These are phyloP conservation scores for Suillus americanus DNA, from an alignment of 768 basidiomycete genomes.

Conservation along the genomic window DNA sequence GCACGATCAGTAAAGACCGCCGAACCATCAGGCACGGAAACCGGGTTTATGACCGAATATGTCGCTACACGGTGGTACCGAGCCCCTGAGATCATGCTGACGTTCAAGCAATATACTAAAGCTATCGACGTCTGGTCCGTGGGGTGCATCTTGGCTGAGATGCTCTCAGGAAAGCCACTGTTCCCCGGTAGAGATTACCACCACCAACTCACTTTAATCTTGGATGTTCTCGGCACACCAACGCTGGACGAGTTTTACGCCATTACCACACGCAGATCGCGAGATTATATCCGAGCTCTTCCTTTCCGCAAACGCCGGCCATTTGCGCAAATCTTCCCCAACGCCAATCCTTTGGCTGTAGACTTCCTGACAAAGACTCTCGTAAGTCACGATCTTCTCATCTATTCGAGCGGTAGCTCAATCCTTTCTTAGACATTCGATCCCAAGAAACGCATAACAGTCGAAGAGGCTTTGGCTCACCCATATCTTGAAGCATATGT, in stretches of 20 bases:
- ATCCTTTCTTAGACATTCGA: conserved; percentile 75
- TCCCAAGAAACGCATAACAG: conserved; percentile 94
- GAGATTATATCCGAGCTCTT: conserved; percentile 92
- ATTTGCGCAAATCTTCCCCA: conserved; percentile 86
- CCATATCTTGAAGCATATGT: conserved; percentile 94
- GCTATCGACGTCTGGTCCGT: conserved; percentile 91
- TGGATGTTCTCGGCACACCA: conserved; percentile 96
- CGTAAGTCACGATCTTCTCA: conserved; percentile 37
- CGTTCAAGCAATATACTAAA: conserved; percentile 98
- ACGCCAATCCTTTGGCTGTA: conserved; percentile 77
- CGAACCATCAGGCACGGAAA: conserved; percentile 81
- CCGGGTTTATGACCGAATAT: conserved; percentile 94
- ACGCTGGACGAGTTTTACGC: conserved; percentile 97
- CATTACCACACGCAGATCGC: conserved; percentile 87
- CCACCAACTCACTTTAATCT: conserved; percentile 92
- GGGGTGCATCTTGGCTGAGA: conserved; percentile 90
- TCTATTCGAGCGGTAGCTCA: background rate
- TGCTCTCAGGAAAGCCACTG: conserved; percentile 94
- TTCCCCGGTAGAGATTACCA: conserved; percentile 98
- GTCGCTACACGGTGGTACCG: conserved; percentile 99
- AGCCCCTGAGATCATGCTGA: conserved; percentile 99
- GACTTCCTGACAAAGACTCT: conserved; percentile 84
- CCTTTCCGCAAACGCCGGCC: conserved; percentile 89
- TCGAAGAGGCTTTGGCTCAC: conserved; percentile 92
- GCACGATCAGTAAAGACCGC: conserved; percentile 88